Evolutionary conservation across 148 eudicot species (phyloP).

Genomic region (Rhododendron kiyosumense): DNA sequence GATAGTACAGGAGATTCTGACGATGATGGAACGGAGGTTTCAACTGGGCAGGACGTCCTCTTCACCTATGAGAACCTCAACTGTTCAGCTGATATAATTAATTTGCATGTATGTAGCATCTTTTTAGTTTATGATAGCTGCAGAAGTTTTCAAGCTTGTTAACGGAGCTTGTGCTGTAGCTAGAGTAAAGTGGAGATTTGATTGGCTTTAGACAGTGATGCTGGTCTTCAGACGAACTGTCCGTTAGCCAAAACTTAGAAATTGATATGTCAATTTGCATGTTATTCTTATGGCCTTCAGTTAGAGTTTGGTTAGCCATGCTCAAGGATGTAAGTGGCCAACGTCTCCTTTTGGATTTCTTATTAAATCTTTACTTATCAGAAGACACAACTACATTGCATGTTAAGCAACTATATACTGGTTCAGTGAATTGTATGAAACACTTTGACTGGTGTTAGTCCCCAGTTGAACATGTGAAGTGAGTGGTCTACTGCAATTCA

Average conservation of each 20-base stretch:
- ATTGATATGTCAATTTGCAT: background rate
- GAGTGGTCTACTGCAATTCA: background rate
- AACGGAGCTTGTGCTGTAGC: background rate
- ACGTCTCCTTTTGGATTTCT: background rate
- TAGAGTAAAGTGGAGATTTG: background rate
- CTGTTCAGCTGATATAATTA: conserved; percentile 28
- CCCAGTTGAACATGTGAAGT: background rate
- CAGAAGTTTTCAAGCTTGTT: background rate
- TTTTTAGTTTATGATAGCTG: conserved; percentile 2
- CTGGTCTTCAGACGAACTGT: background rate
- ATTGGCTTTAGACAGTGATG: background rate
- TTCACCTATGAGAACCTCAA: conserved; percentile 28
- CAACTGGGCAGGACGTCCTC: conserved; percentile 28
- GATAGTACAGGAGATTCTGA: conserved; percentile 45
- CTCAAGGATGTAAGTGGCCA: background rate
- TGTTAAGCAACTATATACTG: background rate
- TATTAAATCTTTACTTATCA: background rate
- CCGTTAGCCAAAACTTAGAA: background rate
- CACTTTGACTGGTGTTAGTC: background rate
- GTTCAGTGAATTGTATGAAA: background rate
- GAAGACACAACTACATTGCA: background rate
- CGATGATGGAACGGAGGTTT: conserved; percentile 41
- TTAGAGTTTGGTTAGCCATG: background rate
- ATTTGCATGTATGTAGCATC: conserved; percentile 15
- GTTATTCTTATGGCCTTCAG: background rate